Conservation (phyloP, 139 green algal genomes). For the Pseudopediastrum boryanum region DNA sequence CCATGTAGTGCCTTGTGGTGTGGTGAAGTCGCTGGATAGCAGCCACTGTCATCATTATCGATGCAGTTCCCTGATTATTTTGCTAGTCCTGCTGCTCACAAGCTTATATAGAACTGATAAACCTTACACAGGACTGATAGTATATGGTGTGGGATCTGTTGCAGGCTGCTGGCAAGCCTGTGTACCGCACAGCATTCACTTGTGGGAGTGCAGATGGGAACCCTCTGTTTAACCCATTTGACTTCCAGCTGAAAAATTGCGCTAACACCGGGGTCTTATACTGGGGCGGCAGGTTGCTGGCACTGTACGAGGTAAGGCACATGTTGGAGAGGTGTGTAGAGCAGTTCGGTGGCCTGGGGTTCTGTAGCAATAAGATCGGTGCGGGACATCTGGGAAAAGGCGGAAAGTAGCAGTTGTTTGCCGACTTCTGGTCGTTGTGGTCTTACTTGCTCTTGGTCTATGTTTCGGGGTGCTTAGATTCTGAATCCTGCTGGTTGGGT, state of each 20-base stretch:
- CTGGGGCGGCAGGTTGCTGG: slow-evolving; percentile 49
- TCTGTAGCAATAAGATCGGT: background rate
- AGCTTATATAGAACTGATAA: too few species aligned
- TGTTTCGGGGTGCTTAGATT: background rate
- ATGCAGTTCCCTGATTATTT: too few species aligned
- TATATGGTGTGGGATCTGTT: too few species aligned
- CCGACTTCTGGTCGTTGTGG: background rate
- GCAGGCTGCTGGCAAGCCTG: slow-evolving; percentile 49
- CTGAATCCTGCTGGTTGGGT: too few species aligned
- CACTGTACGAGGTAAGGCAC: slow-evolving; percentile 49
- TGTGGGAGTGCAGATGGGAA: slow-evolving; percentile 48
- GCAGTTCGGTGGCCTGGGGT: too few species aligned
- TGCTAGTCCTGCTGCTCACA: too few species aligned
- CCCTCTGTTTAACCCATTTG: slow-evolving; percentile 57
- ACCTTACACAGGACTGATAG: too few species aligned
- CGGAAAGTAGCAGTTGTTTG: too few species aligned
- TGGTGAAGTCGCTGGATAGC: too few species aligned
- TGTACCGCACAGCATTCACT: slow-evolving; percentile 55
- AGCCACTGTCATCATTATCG: too few species aligned
- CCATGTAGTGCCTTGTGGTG: too few species aligned
- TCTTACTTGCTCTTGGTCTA: background rate
- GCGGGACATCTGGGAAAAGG: background rate
- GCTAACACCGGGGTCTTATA: slow-evolving; percentile 61
- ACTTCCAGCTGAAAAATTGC: slow-evolving; percentile 62
- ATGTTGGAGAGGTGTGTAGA: too few species aligned